A percentile compares a stretch with the other conserved stretches of the same genome.
phyloP scores from a whole-genome alignment of 176 grass and related monocot species.

The Melocanna baccifera region DNA sequence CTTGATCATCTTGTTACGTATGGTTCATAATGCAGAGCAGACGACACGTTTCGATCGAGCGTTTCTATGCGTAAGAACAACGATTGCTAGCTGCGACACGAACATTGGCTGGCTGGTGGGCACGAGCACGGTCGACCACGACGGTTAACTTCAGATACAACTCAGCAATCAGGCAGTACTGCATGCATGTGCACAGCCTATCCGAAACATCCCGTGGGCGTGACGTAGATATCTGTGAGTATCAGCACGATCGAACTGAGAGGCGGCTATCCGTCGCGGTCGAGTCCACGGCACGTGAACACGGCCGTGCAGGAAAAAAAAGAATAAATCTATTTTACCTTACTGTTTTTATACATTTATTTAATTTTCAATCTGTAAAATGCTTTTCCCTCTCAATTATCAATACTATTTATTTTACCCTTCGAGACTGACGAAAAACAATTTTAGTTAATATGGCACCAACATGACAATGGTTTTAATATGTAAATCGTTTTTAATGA shows the following conservation, averaged over 20 bases:
- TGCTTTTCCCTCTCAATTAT: too few species aligned
- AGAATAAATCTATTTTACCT: too few species aligned
- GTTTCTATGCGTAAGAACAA: not conserved
- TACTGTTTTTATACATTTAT: too few species aligned
- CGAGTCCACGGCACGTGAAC: not conserved
- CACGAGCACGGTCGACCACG: not conserved
- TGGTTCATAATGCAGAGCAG: too few species aligned
- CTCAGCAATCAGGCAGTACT: not conserved
- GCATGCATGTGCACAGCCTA: not conserved
- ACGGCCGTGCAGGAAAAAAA: not conserved
- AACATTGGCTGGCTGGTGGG: not conserved
- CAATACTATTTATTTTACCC: too few species aligned
- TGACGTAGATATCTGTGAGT: not conserved
- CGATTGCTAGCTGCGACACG: not conserved
- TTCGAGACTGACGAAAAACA: too few species aligned
- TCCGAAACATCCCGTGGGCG: not conserved
- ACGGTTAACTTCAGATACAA: not conserved
- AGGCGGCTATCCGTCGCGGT: not conserved
- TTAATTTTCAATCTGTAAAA: too few species aligned
- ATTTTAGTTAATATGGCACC: too few species aligned
- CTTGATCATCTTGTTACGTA: not conserved
- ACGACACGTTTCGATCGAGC: not conserved
- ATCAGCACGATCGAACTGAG: not conserved
- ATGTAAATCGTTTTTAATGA: too few species aligned
- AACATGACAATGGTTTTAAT: too few species aligned